Evolutionary conservation across 495 filamentous ascomycete species (phyloP), one percentile per base, ranked within the genome.

Genomic region (Bathelium albidoporum): DNA sequence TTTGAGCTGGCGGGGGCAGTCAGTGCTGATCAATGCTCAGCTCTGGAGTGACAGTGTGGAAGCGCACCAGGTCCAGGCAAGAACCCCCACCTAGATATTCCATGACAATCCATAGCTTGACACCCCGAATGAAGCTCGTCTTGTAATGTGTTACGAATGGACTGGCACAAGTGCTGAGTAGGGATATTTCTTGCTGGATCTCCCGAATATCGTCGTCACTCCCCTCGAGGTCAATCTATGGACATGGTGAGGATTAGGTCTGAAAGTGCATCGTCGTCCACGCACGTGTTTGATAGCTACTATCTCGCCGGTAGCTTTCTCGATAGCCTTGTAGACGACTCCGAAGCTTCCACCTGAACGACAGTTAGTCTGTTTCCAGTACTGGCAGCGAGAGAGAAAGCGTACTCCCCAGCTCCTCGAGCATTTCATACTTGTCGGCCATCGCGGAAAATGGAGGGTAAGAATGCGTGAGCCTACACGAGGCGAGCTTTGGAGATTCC

Each of bases 171-270:
- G 93, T 94, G 14, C 93, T 95, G 58, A 99, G 79, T 66, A 99
- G 96, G 34, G 90, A 87, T 67, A 99, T 97, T 74, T 99, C 94
- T 70, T 96, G 90, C 70, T 97, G 96, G 70, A 99, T 97, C 75
- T 99, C 94, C 74, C 95, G 90, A 58, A 99, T 94, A 73, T 99
- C 94, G 70, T 99, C 94, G 75, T 97, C 94, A 70, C 91, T 94
- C 73, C 90, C 94, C 74, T 99, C 94, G 66, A 99, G 91, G 70
- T 99, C 94, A 73, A 99, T 97, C 49, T 55, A 20, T 26, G 24
- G 18, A 20, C 26, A 28, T 55, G 24, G 7, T 55, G 26, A 55
- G 49, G 29, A 55, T 29, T 55, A 24, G 5, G 26, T 29, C 22
- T 28, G 11, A 28, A 29, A 16, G 29, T 5, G 20, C 4, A 16